These are phyloP conservation scores for Thermomucor indicae-seudaticae DNA, from an alignment of 371 early-diverging fungal species.

Conservation along the genomic window DNA sequence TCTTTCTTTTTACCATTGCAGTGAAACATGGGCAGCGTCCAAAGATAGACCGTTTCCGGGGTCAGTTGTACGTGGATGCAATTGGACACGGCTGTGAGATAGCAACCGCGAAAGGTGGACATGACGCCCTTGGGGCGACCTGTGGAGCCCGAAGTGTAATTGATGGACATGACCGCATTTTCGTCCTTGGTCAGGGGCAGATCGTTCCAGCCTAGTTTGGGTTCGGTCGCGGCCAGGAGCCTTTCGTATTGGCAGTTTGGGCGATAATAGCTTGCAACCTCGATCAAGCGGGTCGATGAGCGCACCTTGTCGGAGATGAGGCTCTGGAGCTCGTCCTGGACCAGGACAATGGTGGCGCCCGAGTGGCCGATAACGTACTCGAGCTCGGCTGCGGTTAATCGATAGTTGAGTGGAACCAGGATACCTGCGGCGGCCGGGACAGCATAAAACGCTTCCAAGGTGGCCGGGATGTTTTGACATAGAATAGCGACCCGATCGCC, in stretches of 20 bases:
- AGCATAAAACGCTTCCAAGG: constrained; percentile 61
- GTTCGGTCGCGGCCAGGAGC: constrained; percentile 21
- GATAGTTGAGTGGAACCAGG: constrained; percentile 63
- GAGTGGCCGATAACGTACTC: constrained; percentile 59
- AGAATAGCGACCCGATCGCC: constrained; percentile 56
- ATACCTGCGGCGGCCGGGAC: constrained; percentile 60
- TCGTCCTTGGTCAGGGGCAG: constrained; percentile 49
- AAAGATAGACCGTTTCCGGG: constrained; percentile 50
- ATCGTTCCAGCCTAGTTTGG: constrained; percentile 37
- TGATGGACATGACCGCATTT: constrained; percentile 50
- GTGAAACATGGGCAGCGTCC: constrained; percentile 68
- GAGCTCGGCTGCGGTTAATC: constrained; percentile 55
- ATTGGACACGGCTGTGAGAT: constrained; percentile 49
- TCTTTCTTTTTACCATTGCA: constrained; percentile 52
- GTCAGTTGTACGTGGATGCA: constrained; percentile 46
- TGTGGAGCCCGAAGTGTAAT: constrained; percentile 65
- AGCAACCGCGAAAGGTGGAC: constrained; percentile 42
- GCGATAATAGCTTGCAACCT: constrained; percentile 19
- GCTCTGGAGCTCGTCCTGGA: constrained; percentile 46
- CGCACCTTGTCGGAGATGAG: constrained; percentile 4
- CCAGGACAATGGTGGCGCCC: constrained; percentile 48
- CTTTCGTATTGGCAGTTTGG: constrained; percentile 43
- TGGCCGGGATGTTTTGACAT: constrained; percentile 57
- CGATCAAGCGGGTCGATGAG: constrained; percentile 11
- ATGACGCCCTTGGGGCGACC: constrained; percentile 59